Evolutionary conservation across 83 land plant genomes (phyloP).

Genomic region (Thuja plicata): DNA sequence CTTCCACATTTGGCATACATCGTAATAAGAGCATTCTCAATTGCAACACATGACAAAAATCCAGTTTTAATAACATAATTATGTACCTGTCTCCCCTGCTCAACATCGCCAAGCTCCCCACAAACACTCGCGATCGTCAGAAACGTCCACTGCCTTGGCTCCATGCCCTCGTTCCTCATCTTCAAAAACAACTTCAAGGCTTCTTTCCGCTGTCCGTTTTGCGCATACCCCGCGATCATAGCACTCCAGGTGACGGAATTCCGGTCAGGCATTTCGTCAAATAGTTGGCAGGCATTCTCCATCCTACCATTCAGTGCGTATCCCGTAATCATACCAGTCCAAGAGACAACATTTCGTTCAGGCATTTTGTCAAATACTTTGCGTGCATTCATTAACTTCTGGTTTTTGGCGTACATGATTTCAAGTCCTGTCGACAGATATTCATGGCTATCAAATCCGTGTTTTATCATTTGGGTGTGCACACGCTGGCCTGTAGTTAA

Average conservation of each 20-base stretch:
- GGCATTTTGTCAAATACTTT: conserved; percentile 6
- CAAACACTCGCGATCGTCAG: conserved; percentile 21
- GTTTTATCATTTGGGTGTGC: not conserved
- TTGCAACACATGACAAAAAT: conserved; percentile 38
- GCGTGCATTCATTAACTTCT: not conserved
- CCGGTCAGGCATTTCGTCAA: not conserved
- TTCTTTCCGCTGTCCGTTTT: not conserved
- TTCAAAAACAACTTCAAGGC: not conserved
- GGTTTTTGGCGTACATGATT: conserved; percentile 4
- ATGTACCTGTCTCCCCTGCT: conserved; percentile 31
- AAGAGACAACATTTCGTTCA: conserved; percentile 7
- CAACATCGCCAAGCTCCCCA: conserved; percentile 15
- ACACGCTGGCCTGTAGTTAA: not conserved
- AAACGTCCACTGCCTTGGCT: not conserved
- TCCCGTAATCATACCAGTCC: conserved; percentile 3
- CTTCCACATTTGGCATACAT: conserved; percentile 40
- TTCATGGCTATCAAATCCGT: not conserved
- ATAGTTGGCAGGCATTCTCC: not conserved
- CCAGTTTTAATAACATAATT: conserved; percentile 42
- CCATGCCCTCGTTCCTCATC: not conserved
- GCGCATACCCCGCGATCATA: not conserved
- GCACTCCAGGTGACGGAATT: not conserved
- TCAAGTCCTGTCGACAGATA: conserved; percentile 1
- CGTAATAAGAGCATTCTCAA: conserved; percentile 43
- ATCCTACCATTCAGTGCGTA: not conserved